Base-by-base conservation (phyloP, 2,329 filamentous ascomycete genomes). In the Ceratocystis cubensis region DNA sequence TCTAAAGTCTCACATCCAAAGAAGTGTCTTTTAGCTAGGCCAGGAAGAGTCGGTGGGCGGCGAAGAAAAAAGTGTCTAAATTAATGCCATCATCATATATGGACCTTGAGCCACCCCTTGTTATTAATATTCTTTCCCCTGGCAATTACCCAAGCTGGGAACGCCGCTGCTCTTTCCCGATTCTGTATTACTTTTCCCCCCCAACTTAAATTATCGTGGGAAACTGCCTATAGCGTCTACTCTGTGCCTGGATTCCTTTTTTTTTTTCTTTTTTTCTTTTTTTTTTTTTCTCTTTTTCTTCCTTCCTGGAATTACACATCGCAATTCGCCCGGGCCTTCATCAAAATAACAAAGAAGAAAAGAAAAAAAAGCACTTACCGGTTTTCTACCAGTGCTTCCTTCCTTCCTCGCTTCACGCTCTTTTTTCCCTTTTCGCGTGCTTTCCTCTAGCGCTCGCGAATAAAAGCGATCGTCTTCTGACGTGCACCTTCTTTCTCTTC, bases 381-480 rank as follows among this genome's bases (percentile, higher is more conserved):
- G 53, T 33, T 57, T 28, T n/a, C 53, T 33, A 33, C 28, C 53
- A 33, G 53, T 57, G 53, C 53, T 57, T n/a, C 53, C 17, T 57
- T n/a, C 53, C 17, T n/a, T 30, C 15, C 28, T 57, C 28, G 28
- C 53, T 33, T 57, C n/a, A 15, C 50, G n/a, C 25, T 15, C n/a
- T 20, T 20, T 25, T n/a, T 33, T 33, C 2, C 28, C n/a, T 28
- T 53, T 57, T 25, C 53, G 53, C 53, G 53, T 57, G 53, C 53
- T 7, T 57, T 57, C 53, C 53, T 57, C 10, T 41, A 13, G 10
- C 15, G 37, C 53, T 57, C 53, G 53, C 53, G 28, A 57, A 57
- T n/a, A 28, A 33, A 28, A 17, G 53, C 28, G 22, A 28, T 28
- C 22, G 8, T 50, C 46, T 53, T 33, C 22, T 57, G 22, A 30